Conservation (phyloP, 2,329 filamentous ascomycete species). For the Trichophyton simii region DNA sequence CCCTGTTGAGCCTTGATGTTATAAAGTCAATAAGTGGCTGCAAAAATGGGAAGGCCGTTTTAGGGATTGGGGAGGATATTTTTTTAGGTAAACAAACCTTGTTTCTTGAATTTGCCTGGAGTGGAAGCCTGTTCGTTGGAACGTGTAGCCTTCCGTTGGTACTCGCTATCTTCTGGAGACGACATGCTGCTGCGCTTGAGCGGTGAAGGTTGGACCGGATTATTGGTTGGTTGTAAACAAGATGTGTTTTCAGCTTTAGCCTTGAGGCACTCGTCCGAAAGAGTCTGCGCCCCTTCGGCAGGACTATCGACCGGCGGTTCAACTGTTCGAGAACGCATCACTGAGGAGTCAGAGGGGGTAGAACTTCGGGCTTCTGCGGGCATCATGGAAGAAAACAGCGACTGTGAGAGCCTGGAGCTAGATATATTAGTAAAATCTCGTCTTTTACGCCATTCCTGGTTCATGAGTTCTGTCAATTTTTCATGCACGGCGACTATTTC, state of each 20-base stretch:
- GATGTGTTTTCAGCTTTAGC: background rate
- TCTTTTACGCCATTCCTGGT: conserved; percentile 13
- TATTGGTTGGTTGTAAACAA: no score
- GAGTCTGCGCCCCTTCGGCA: background rate
- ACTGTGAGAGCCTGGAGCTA: background rate
- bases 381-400: background rate
- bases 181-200: background rate
- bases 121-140: background rate
- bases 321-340: background rate
- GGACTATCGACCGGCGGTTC: background rate
- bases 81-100: background rate
- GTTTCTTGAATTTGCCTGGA: background rate
- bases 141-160: background rate
- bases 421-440: conserved; percentile 6
- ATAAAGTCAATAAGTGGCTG: background rate
- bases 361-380: background rate
- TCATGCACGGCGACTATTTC: conserved; percentile 22
- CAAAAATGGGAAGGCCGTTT: background rate
- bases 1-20: background rate
- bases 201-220: background rate
- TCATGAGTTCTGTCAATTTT: conserved; percentile 16
- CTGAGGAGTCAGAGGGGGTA: background rate
- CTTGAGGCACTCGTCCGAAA: background rate
- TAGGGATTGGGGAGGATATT: background rate
- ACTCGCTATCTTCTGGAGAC: background rate